Percentiles rank a stretch among this genome's conserved stretches.
Conservation (phyloP, 441 rosid species). For the Aleurites moluccanus region DNA sequence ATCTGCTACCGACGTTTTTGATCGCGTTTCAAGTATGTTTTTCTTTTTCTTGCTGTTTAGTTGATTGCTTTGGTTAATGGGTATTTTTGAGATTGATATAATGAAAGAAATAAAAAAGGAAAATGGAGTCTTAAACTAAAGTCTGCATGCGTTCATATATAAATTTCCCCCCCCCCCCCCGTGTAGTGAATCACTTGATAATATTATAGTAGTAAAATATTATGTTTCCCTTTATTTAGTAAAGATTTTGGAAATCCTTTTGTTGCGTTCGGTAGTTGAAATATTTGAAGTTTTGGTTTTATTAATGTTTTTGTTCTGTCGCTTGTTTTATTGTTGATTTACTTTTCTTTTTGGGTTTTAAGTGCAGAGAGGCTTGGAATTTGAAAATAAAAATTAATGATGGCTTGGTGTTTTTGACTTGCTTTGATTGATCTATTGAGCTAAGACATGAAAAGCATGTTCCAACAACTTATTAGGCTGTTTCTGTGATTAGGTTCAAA, state of each 20-base stretch:
- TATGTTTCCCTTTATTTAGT: neutral
- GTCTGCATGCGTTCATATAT: no score
- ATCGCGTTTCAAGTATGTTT: constrained; percentile 85
- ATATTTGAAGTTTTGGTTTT: neutral
- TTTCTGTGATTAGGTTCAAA: neutral
- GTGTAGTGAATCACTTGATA: neutral
- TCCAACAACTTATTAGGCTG: neutral
- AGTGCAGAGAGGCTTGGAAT: neutral
- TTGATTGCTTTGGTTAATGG: constrained; percentile 2
- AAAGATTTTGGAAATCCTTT: neutral
- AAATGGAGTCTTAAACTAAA: neutral
- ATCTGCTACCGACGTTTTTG: constrained; percentile 96
- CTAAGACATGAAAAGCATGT: neutral
- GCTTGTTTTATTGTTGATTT: neutral
- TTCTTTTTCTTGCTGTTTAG: neutral
- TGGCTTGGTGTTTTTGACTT: neutral
- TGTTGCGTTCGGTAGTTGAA: neutral
- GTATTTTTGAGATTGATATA: neutral
- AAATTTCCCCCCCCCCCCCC: no score
- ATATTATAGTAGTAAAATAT: neutral
- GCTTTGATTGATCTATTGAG: neutral
- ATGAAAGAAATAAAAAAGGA: neutral
- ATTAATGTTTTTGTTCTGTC: neutral
- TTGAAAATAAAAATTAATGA: neutral
- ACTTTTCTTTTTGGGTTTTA: neutral